Conservation (phyloP, 352 stramenopile genomes). For the Pythium aquatile region DNA sequence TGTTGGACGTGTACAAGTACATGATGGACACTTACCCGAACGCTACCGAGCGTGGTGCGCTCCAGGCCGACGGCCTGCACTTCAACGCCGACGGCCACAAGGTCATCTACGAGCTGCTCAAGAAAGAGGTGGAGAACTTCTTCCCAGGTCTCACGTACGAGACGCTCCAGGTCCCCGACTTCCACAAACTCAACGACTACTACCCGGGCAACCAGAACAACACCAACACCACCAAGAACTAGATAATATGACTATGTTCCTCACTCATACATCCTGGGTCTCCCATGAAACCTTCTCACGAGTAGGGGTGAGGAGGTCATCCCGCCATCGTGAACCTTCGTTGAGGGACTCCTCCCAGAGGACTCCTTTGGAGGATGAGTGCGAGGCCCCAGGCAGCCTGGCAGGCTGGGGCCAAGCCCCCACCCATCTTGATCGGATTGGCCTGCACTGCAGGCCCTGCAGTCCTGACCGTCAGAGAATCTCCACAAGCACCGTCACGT, state of each 20-base stretch:
- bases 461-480: no score
- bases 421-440: no score
- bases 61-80: background rate
- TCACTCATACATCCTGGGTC: no score
- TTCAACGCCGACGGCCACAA: background rate
- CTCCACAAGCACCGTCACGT: no score
- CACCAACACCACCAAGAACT: background rate
- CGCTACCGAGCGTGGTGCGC: background rate
- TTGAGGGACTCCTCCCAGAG: no score
- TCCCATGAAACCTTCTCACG: no score
- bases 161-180: background rate
- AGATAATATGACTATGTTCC: background rate
- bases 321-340: no score
- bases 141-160: background rate
- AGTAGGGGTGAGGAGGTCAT: no score
- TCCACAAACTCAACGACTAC: background rate
- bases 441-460: no score
- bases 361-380: no score
- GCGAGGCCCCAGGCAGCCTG: no score
- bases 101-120: background rate
- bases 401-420: no score
- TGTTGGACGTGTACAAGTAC: conserved; percentile 14
- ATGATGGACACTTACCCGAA: conserved; percentile 15
- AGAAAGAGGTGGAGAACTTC: background rate
- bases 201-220: conserved; percentile 1